Evolutionary conservation across 176 grass and related monocot genomes (phyloP).

Genomic region (Musa schizocarpa): DNA sequence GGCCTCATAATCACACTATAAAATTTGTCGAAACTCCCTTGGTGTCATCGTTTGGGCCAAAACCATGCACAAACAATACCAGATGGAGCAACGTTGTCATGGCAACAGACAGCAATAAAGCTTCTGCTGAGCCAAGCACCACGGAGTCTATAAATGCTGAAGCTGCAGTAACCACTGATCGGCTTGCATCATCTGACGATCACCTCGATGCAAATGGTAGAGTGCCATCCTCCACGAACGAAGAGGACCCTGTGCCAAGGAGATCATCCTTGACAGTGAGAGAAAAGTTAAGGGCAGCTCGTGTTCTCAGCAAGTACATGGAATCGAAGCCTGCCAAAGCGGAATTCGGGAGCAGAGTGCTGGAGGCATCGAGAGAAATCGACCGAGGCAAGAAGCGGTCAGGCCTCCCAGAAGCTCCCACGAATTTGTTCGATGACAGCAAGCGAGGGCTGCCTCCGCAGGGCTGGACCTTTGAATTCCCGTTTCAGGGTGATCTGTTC

Average conservation of each 20-base stretch:
- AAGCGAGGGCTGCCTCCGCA: conserved; percentile 69
- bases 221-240: not conserved
- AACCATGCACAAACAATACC: not conserved
- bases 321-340: conserved; percentile 41
- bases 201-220: conserved; percentile 3
- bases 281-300: conserved; percentile 69
- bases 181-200: conserved; percentile 1
- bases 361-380: conserved; percentile 63
- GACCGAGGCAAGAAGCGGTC: conserved; percentile 51
- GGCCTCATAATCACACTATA: not conserved
- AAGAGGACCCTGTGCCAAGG: conserved; percentile 9
- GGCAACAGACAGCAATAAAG: conserved; percentile 13
- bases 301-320: conserved; percentile 71
- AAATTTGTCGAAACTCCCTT: not conserved
- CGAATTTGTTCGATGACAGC: conserved; percentile 80
- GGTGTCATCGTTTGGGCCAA: not conserved
- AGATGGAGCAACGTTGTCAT: not conserved
- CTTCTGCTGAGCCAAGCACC: conserved; percentile 10
- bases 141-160: not conserved
- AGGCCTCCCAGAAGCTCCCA: conserved; percentile 61
- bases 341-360: conserved; percentile 62
- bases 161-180: not conserved
- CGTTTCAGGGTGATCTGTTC: conserved; percentile 59
- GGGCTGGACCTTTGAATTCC: conserved; percentile 73
- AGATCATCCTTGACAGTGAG: conserved; percentile 55